A percentile compares a stretch with the other conserved stretches of the same genome.
Evolutionary conservation across 2,329 filamentous ascomycete genomes (phyloP).

Genomic region (Penicillium hesseltinei): DNA sequence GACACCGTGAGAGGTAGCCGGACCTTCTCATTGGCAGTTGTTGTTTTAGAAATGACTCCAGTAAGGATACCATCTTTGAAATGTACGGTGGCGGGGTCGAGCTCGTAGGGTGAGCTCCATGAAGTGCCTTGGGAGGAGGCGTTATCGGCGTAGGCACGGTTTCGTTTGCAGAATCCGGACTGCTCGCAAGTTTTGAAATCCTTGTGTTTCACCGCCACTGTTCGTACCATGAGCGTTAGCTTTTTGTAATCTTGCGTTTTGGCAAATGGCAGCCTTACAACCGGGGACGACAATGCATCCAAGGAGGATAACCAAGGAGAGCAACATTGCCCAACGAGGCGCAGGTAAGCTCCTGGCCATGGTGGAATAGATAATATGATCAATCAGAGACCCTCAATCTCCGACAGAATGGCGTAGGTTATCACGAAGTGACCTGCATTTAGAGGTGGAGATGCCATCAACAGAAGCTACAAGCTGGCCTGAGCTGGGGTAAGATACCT

Average conservation of each 20-base stretch:
- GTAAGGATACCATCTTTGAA: slow-evolving; percentile 79
- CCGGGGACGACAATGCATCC: slow-evolving; percentile 62
- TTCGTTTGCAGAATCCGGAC: slow-evolving; percentile 95
- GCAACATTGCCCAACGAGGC: slow-evolving; percentile 64
- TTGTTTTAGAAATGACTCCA: slow-evolving; percentile 77
- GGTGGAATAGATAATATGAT: slow-evolving; percentile 19
- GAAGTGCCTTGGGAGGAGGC: slow-evolving; percentile 62
- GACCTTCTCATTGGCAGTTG: slow-evolving; percentile 66
- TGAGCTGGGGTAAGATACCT: slow-evolving; percentile 33
- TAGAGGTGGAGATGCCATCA: slow-evolving; percentile 17
- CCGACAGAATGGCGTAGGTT: slow-evolving; percentile 22
- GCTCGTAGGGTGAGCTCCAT: slow-evolving; percentile 78
- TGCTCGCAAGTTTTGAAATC: slow-evolving; percentile 97
- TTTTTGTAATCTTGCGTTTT: not conserved
- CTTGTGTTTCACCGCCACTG: slow-evolving; percentile 86
- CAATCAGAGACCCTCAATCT: slow-evolving; percentile 38
- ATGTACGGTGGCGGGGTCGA: slow-evolving; percentile 68
- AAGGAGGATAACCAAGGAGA: slow-evolving; percentile 60
- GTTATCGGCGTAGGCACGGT: slow-evolving; percentile 82
- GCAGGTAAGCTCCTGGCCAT: slow-evolving; percentile 54
- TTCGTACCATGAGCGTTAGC: slow-evolving; percentile 11
- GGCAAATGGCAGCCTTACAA: slow-evolving; percentile 50
- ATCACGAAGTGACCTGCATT: slow-evolving; percentile 30
- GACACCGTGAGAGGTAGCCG: slow-evolving; percentile 79
- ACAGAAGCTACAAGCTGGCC: slow-evolving; percentile 36